Base-by-base conservation (phyloP, 495 filamentous ascomycete genomes). In the Apiosordaria backusii region DNA sequence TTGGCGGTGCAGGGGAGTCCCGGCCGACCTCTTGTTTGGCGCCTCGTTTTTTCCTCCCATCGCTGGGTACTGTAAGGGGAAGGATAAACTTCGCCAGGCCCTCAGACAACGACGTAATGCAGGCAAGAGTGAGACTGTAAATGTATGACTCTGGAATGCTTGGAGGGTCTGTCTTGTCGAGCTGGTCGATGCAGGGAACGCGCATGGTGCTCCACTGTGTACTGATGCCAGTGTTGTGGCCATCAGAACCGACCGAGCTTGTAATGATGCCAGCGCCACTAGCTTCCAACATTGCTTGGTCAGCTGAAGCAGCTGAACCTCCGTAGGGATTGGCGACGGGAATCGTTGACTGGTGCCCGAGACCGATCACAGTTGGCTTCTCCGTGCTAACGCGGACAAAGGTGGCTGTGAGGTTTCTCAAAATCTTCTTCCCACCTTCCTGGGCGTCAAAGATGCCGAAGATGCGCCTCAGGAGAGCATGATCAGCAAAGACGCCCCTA, bases 51-150 rank as follows among this genome's bases (percentile, higher is more conserved):
- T 76, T 80, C 63, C 80, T 76, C n/a, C 62, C 75, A 25, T 88
- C 86, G 21, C 82, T 83, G 23, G 91, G 87, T 0, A 96, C 88
- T 0, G 93, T 96, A 58, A 99, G 77, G 0, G 95, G 95, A 26
- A 99, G 83, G 55, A 97, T 89, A 70, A 96, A 96, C 71, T 92
- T 96, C 22, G 94, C 96, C 24, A 99, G 83, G 9, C 91, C 91
- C 73, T 99, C 95, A 1, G 94, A 93, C 67, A 99, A 84, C 2
- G 85, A 88, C 63, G 89, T 92, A 62, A 99, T 87, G 75, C 96
- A 98, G 1, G 90, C 90, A 16, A 99, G 81, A 6, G 92, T 91
- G 18, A 99, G 83, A 70, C 89, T 90, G 77, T 99, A 97, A 26
- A 97, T 85, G 71, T 99, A 99, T 0, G 96, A 96, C 61, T 97